Conservation (phyloP, 2,329 filamentous ascomycete genomes). For the Aspergillus phoenicis region DNA sequence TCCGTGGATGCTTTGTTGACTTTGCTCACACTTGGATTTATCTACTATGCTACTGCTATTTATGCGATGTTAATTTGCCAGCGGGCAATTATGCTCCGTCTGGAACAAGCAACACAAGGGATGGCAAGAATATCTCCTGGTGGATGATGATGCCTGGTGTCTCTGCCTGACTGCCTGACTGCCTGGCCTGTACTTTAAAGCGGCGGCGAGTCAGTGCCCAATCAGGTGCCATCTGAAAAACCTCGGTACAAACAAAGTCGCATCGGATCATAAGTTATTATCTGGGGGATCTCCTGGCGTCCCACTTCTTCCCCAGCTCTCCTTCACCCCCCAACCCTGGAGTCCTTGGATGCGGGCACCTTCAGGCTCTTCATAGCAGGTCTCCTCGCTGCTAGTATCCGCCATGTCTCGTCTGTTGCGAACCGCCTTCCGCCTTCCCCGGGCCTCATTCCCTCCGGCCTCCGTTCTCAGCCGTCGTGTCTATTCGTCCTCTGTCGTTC, state of each 20-base stretch:
- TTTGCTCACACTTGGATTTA: too few relatives aligned
- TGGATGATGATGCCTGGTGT: not conserved
- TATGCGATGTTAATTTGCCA: not conserved
- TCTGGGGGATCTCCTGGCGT: too few relatives aligned
- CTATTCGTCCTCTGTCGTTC: conserved; percentile 8
- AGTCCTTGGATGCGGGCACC: not conserved
- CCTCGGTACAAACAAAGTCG: too few relatives aligned
- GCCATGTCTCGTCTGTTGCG: conserved; percentile 18
- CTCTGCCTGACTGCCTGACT: not conserved
- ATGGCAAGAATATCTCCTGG: not conserved
- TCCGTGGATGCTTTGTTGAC: too few relatives aligned
- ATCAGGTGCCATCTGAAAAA: not conserved
- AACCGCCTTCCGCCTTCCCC: conserved; percentile 13
- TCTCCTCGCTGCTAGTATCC: not conserved
- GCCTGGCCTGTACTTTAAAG: not conserved
- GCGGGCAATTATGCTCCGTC: not conserved
- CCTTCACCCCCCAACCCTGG: too few relatives aligned
- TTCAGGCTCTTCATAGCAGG: not conserved
- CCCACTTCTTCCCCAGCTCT: too few relatives aligned
- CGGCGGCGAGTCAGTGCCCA: not conserved
- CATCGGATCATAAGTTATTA: too few relatives aligned
- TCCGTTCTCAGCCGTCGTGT: conserved; percentile 10
- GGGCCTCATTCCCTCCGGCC: conserved; percentile 5
- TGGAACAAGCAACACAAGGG: not conserved
- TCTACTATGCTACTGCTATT: too few relatives aligned